Evolutionary conservation across 257 asterid species (phyloP), one percentile per base, ranked within the genome.

Genomic region (Lavandula angustifolia): DNA sequence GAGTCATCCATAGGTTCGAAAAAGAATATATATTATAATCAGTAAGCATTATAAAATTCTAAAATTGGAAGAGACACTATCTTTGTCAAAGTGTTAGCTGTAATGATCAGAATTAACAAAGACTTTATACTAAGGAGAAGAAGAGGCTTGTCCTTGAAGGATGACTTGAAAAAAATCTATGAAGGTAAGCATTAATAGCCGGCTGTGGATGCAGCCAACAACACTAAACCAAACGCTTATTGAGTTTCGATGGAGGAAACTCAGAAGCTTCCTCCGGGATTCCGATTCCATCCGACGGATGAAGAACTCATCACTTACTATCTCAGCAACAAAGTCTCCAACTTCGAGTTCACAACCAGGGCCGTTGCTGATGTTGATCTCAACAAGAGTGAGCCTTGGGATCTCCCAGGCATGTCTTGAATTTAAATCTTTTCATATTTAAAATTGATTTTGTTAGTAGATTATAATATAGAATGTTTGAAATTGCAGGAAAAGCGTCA

Each of bases 1-100:
- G 9, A 8, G 7, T 33, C 37, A 57, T 57, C 5, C 14, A 56
- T 9, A 34, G 56, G 4, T 14, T 8, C 4, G 8, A 14, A 56
- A 14, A 57, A 37, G 38, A 57, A 7, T 41, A 14, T 8, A 13
- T 34, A 27, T 4, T 2, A 18, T 17, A 67, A 58, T 43, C 52
- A 40, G 7, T 1, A 18, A 43, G 51, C 44, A 38, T 27, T 37
- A 49, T 14, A 43, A 68, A 56, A 60, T 37, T 73, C 32, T 13
- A 69, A 66, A 57, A 54, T 54, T 58, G 37, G 49, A 46, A 74
- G n/a, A 37, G 42, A 66, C 78, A 27, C 31, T 76, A 78, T 86
- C 84, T 81, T 84, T 85, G 92, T 90, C 97, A 90, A 90, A 75
- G 79, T 71, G 95, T 78, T 90, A 85, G 97, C 87, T 90, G 94